Conservation (phyloP, 129 eudicot genomes). For the Flaveria ramosissima region DNA sequence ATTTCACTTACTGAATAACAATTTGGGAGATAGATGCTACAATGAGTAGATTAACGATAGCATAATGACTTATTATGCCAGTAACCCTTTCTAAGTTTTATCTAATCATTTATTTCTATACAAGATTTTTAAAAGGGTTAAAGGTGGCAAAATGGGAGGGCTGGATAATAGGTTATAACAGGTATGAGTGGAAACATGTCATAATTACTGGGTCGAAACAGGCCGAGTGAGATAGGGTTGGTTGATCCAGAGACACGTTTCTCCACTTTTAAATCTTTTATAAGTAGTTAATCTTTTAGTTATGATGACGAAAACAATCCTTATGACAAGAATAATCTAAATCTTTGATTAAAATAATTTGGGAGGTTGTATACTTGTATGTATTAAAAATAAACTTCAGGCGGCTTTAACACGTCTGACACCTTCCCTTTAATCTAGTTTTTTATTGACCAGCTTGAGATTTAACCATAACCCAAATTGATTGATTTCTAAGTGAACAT, state of each 20-base stretch:
- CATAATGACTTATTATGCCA: not conserved
- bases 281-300: not conserved
- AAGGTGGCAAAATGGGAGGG: slow-evolving; percentile 3
- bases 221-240: not conserved
- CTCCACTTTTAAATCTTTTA: not conserved
- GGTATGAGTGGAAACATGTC: not conserved
- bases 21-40: not conserved
- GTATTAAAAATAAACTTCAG: not conserved
- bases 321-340: not conserved
- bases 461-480: not conserved
- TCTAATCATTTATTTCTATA: not conserved
- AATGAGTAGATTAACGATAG: not conserved
- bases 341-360: not conserved
- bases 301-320: not conserved
- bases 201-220: not conserved
- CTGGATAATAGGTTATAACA: not conserved
- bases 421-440: not conserved
- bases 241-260: not conserved
- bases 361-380: not conserved
- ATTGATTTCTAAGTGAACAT: not conserved
- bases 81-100: not conserved
- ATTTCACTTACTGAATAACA: not conserved
- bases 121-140: not conserved
- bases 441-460: not conserved
- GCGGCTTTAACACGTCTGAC: not conserved